Percentiles rank a stretch among this genome's conserved stretches.
Conservation (phyloP, 495 filamentous ascomycete species). For the Stereocaulon alpinum region DNA sequence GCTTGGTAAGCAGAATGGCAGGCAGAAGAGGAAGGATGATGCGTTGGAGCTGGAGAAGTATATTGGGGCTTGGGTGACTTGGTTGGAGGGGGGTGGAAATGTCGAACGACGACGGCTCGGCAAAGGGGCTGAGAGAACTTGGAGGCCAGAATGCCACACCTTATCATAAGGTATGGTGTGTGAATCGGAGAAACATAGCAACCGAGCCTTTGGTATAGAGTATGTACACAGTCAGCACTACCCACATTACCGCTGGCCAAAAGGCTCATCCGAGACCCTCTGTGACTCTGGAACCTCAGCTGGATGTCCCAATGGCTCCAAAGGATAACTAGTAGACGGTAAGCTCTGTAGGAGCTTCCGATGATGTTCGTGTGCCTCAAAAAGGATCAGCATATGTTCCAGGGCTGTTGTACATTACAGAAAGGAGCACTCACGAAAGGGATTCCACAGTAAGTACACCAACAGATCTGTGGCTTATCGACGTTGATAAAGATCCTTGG, state of each 20-base stretch:
- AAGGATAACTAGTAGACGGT: conserved; percentile 67
- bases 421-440: conserved; percentile 63
- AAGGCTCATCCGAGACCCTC: conserved; percentile 40
- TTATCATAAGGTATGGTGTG: too few relatives aligned
- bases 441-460: conserved; percentile 88
- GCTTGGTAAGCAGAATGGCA: conserved; percentile 8
- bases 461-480: conserved; percentile 87
- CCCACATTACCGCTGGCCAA: conserved; percentile 24
- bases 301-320: conserved; percentile 40
- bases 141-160: too few relatives aligned
- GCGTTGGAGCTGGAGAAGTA: conserved; percentile 14
- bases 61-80: conserved; percentile 18
- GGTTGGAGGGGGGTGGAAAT: neutral
- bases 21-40: conserved; percentile 7
- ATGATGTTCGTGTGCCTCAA: conserved; percentile 78
- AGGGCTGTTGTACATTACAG: neutral
- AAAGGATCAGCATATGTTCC: neutral
- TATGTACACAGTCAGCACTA: neutral
- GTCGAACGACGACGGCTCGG: neutral
- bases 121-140: too few relatives aligned
- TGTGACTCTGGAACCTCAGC: conserved; percentile 46
- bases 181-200: too few relatives aligned
- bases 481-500: conserved; percentile 94
- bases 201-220: too few relatives aligned
- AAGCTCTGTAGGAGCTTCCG: conserved; percentile 69